Evolutionary conservation across 164 flowering plant genomes (phyloP).

Genomic region (Saururus chinensis): DNA sequence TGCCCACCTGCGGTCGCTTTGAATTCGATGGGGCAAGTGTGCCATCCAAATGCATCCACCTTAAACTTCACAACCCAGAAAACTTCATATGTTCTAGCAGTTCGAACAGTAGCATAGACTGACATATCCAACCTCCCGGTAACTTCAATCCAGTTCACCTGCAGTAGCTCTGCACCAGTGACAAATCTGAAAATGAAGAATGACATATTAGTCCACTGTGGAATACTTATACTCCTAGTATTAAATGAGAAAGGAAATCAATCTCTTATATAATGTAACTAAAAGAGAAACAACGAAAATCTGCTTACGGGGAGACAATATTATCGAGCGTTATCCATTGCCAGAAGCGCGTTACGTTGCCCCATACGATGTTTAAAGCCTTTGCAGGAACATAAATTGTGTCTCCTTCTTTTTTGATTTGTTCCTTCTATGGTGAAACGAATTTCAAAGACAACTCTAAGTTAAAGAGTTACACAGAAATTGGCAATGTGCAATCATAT

Average conservation of each 20-base stretch:
- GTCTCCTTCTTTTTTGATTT: background rate
- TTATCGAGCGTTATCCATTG: constrained; percentile 7
- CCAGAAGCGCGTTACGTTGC: constrained; percentile 14
- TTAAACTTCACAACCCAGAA: constrained; percentile 17
- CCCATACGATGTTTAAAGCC: constrained; percentile 13
- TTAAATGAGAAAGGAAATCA: no score
- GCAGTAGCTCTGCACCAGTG: constrained; percentile 15
- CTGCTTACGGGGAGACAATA: background rate
- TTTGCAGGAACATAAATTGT: background rate
- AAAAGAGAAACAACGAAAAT: background rate
- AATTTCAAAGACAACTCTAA: no score
- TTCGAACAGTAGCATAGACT: background rate
- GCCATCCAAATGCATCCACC: constrained; percentile 29
- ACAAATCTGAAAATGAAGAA: background rate
- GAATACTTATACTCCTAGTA: no score
- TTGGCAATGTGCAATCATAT: no score
- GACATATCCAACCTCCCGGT: constrained; percentile 7
- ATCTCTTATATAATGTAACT: no score
- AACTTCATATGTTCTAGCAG: constrained; percentile 2
- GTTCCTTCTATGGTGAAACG: background rate
- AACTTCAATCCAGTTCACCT: constrained; percentile 24
- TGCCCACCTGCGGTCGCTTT: constrained; percentile 4
- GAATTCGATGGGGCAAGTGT: constrained; percentile 12
- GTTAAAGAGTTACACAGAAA: no score
- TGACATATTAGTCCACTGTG: background rate